These are phyloP conservation scores for Tardiomyces depauwii DNA, from an alignment of 1,139 yeast species.

Conservation along the genomic window DNA sequence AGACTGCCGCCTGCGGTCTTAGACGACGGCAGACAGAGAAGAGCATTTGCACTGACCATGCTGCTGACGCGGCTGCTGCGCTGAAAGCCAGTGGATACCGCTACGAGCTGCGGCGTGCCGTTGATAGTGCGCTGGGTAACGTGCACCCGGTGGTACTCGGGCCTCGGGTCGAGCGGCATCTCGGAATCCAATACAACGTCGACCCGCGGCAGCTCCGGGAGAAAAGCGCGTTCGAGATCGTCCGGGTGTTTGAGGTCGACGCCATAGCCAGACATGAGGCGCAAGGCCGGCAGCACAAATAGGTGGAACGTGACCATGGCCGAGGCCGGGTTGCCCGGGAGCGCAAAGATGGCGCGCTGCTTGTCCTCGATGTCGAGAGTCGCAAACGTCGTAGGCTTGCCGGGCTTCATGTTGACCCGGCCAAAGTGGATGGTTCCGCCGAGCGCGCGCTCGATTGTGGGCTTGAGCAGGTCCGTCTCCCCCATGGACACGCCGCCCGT, in stretches of 20 bases:
- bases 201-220: conserved; percentile 22
- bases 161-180: conserved; percentile 33
- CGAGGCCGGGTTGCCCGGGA: conserved; percentile 46
- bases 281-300: conserved; percentile 36
- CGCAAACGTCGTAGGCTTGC: conserved; percentile 44
- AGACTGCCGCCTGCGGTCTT: conserved; percentile 4
- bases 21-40: conserved; percentile 32
- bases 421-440: conserved; percentile 38
- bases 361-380: conserved; percentile 21
- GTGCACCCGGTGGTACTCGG: conserved; percentile 37
- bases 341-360: conserved; percentile 30
- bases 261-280: conserved; percentile 24
- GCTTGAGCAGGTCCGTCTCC: conserved; percentile 37
- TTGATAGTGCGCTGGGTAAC: conserved; percentile 16
- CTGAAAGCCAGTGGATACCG: conserved; percentile 36
- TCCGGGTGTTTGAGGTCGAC: background rate
- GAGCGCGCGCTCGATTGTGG: conserved; percentile 31
- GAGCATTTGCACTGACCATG: conserved; percentile 33
- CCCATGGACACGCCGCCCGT: conserved; percentile 51
- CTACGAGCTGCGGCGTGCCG: conserved; percentile 18
- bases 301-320: conserved; percentile 36
- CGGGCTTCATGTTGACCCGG: conserved; percentile 43
- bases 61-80: conserved; percentile 39
- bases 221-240: conserved; percentile 1
- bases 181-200: conserved; percentile 23